Evolutionary conservation across 305 asterid species (phyloP).

Genomic region (Solanum hybrid): DNA sequence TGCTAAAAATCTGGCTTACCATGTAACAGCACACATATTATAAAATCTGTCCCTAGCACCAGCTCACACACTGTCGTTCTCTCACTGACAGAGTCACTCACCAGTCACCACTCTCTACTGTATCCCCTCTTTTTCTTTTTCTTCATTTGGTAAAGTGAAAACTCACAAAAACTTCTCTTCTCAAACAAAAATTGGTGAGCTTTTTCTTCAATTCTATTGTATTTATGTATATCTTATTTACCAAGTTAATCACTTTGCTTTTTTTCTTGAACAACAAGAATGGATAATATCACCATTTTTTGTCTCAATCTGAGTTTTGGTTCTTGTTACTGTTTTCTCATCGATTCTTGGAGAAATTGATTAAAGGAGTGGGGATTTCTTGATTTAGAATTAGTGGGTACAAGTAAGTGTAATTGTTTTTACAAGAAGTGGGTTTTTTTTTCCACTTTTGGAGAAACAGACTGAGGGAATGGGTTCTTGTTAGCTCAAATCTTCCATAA

Average conservation of each 20-base stretch:
- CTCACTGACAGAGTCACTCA: constrained; percentile 10
- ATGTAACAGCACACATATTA: background rate
- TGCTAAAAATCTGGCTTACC: background rate
- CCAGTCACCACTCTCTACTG: background rate
- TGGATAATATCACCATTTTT: background rate
- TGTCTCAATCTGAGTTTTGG: background rate
- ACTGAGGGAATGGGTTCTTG: background rate
- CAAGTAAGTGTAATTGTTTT: background rate
- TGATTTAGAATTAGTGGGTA: background rate
- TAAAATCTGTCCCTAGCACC: background rate
- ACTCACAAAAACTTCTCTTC: background rate
- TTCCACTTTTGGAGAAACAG: background rate
- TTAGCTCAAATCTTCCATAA: background rate
- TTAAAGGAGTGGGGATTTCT: background rate
- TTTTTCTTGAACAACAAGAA: background rate
- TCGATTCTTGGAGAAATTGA: background rate
- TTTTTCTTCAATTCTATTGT: background rate
- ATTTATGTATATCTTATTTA: background rate
- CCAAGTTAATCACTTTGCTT: background rate
- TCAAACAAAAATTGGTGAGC: background rate
- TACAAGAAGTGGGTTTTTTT: background rate
- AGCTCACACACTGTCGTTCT: constrained; percentile 1
- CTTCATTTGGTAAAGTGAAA: constrained; percentile 1
- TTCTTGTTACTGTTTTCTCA: background rate
- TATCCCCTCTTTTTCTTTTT: background rate